Percentiles rank a stretch among this genome's conserved stretches.
phyloP scores from a whole-genome alignment of 306 rosid genomes.

The Macrotyloma uniflorum region DNA sequence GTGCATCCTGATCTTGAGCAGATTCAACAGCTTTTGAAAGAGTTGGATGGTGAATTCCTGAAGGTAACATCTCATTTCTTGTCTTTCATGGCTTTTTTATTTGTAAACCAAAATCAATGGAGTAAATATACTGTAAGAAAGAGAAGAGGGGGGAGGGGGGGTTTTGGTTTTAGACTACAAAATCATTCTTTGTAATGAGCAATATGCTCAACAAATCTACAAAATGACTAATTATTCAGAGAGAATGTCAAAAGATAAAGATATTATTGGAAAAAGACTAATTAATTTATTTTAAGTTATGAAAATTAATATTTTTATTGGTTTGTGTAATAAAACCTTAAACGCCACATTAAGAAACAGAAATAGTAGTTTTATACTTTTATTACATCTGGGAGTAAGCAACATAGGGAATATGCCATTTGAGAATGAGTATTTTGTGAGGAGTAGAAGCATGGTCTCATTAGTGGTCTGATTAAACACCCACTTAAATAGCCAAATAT shows the following conservation, averaged over 20 bases:
- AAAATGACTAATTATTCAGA: too few species aligned
- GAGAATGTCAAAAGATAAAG: too few species aligned
- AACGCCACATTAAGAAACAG: too few species aligned
- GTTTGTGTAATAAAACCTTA: too few species aligned
- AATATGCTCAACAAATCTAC: too few species aligned
- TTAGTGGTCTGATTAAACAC: background rate
- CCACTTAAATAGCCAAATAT: too few species aligned
- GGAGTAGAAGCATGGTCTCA: background rate
- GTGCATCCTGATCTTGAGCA: conserved; percentile 49
- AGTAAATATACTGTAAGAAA: background rate
- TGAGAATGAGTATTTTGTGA: background rate
- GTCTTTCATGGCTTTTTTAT: conserved; percentile 24
- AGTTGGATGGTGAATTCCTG: conserved; percentile 84
- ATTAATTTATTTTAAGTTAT: too few species aligned
- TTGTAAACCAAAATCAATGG: background rate
- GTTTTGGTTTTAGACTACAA: background rate
- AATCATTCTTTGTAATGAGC: background rate
- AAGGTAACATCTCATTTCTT: conserved; percentile 54
- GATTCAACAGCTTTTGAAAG: conserved; percentile 81
- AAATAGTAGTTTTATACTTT: too few species aligned
- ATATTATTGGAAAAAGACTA: too few species aligned
- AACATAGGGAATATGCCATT: background rate
- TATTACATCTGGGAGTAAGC: background rate
- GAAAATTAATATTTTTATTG: too few species aligned
- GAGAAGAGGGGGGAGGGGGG: too few species aligned